phyloP scores from a whole-genome alignment of 202 grass and related monocot species.

The Schoenoplectus tabernaemontani region DNA sequence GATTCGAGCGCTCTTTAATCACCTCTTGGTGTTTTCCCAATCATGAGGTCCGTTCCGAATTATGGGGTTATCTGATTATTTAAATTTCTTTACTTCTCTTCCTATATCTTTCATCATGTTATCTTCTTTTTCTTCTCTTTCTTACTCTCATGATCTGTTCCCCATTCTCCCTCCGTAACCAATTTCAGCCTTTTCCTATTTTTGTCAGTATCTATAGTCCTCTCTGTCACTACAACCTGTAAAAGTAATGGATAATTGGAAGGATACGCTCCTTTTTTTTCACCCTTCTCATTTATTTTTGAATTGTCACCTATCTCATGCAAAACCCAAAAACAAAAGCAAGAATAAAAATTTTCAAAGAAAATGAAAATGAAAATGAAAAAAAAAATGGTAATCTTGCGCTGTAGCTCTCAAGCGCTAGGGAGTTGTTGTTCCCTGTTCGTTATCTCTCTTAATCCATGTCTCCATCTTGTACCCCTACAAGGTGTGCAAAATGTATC shows the following conservation, averaged over 20 bases:
- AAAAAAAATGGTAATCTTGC: not conserved
- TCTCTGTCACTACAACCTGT: not conserved
- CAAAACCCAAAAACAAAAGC: not conserved
- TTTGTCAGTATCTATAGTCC: slow-evolving; percentile 15
- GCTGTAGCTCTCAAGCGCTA: slow-evolving; percentile 15
- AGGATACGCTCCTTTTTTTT: not conserved
- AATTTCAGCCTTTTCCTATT: slow-evolving; percentile 7
- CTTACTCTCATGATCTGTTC: not conserved
- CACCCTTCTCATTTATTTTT: not conserved
- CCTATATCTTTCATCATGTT: slow-evolving; percentile 3
- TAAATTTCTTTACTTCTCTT: not conserved
- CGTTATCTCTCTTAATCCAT: not conserved
- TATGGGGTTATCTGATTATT: slow-evolving; percentile 2
- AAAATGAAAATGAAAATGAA: slow-evolving; percentile 8
- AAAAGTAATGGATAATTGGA: not conserved
- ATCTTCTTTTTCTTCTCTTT: slow-evolving; percentile 4
- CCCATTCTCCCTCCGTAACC: slow-evolving; percentile 1
- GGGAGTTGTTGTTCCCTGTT: slow-evolving; percentile 19
- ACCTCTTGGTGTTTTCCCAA: slow-evolving; percentile 13
- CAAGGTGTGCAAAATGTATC: slow-evolving; percentile 10
- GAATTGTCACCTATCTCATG: not conserved
- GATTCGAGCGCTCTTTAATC: slow-evolving; percentile 18
- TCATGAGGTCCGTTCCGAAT: slow-evolving; percentile 2
- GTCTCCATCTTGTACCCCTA: slow-evolving; percentile 7
- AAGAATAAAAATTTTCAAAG: too few species aligned